Evolutionary conservation across 108 stramenopile species (phyloP), one percentile per base, ranked within the genome.

Genomic region (Schizochytrium sp.): DNA sequence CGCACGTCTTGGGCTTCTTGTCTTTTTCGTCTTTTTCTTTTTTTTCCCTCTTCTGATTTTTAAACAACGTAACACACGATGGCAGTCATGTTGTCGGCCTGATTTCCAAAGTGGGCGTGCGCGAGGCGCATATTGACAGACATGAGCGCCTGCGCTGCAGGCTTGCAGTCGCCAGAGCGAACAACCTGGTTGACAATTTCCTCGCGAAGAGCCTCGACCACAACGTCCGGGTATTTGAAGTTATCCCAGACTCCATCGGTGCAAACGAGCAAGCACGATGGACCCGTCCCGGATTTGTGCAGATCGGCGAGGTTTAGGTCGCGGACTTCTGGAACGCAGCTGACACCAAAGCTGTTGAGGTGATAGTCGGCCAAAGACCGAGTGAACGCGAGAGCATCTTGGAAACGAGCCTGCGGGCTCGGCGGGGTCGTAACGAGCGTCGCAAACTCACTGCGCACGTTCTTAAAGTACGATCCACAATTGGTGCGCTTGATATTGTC

Each of bases 331-430:
- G 92, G 92, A 47, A 93, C 63, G 91, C 92, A 90, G 23, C 91
- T 92, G 76, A 88, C 93, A 89, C 83, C 92, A 71, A 91, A 92
- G 6, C 29, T 19, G 87, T 94, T 92, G 23, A 94, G 60, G 72
- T 94, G 93, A 18, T 93, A 89, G 60, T 94, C 93, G 21, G 92
- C 93, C 25, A 94, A 58, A 18, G 92, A 92, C 4, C 93, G 91
- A 8, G 93, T 94, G 72, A 94, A 94, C 28, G 93, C 93, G 3
- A 94, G 88, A 12, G 93, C 93, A 55, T 94, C 93, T 58, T 94
- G 93, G 43, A 93, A 94, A 28, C 87, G 87, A 14, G 93, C 93
- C 29, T 34, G 44, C 41, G 63, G 63, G 63, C 63, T 69, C 14
- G 92, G 53, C 47, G 93, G 93, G 34, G 93, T 93, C 14, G 93